Percentiles rank a stretch among this genome's conserved stretches.
Evolutionary conservation across 2,329 filamentous ascomycete genomes (phyloP).

Genomic region (Apiospora marii): DNA sequence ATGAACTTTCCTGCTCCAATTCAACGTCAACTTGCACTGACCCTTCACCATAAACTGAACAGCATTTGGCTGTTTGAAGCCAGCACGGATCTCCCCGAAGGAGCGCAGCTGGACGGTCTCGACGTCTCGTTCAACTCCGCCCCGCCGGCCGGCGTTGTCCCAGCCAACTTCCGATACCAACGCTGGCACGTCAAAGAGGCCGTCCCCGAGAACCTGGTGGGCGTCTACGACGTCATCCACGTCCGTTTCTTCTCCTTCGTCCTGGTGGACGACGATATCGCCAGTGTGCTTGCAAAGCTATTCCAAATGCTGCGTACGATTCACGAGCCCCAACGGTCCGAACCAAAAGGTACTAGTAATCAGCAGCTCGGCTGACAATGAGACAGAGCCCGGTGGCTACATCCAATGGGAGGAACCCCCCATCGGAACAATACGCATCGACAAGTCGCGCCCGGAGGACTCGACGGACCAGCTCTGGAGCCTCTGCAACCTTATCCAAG

Average conservation of each 20-base stretch:
- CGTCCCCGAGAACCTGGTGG: background rate
- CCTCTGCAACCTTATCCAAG: background rate
- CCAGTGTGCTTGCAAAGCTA: constrained; percentile 24
- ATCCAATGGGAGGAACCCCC: constrained; percentile 34
- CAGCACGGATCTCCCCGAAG: background rate
- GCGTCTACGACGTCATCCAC: background rate
- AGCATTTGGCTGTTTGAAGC: constrained; percentile 32
- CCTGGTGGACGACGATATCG: background rate
- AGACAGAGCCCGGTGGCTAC: constrained; percentile 33
- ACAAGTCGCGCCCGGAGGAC: constrained; percentile 24
- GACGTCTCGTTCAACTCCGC: constrained; percentile 35
- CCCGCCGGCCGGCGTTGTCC: constrained; percentile 31
- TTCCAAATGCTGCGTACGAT: constrained; percentile 33
- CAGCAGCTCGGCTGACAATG: too few relatives aligned
- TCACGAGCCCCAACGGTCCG: too few relatives aligned
- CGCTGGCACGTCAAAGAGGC: background rate
- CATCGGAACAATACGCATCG: constrained; percentile 26
- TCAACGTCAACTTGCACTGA: too few relatives aligned
- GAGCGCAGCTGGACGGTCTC: constrained; percentile 10
- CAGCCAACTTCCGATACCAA: constrained; percentile 11
- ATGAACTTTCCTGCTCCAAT: too few relatives aligned
- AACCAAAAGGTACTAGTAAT: too few relatives aligned
- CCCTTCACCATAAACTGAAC: too few relatives aligned
- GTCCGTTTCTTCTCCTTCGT: background rate
- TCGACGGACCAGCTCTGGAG: background rate